phyloP scores from a whole-genome alignment of 2,329 filamentous ascomycete species.

The Trichophyton schoenleinii region DNA sequence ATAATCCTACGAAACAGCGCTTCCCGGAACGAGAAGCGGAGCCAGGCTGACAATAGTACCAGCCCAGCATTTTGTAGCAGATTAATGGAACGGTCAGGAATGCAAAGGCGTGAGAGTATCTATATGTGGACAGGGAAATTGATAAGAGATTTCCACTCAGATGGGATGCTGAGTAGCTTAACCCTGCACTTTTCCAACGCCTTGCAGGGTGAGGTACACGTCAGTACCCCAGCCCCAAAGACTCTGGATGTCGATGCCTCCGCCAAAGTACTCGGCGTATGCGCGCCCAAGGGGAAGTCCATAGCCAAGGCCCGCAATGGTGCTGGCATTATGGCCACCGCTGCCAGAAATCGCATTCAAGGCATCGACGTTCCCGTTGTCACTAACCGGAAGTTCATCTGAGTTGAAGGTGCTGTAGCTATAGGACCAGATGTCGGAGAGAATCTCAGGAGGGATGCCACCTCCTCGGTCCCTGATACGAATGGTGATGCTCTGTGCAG shows the following conservation, averaged over 20 bases:
- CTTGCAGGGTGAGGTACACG: conserved; percentile 51
- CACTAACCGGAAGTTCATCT: conserved; percentile 38
- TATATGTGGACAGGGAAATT: background rate
- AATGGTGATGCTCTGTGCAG: conserved; percentile 77
- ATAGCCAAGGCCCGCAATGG: conserved; percentile 87
- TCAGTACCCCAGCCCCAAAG: conserved; percentile 82
- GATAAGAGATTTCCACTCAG: background rate
- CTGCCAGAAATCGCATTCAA: conserved; percentile 63
- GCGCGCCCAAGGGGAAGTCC: conserved; percentile 80
- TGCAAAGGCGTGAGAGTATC: background rate
- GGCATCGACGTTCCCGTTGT: conserved; percentile 50
- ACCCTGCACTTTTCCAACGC: conserved; percentile 40
- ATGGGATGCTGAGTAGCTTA: background rate
- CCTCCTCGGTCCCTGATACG: conserved; percentile 91
- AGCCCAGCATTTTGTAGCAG: conserved; percentile 26
- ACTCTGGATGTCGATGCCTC: conserved; percentile 88
- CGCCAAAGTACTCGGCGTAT: conserved; percentile 97
- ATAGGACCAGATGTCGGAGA: conserved; percentile 89
- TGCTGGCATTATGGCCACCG: conserved; percentile 55
- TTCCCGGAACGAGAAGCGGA: conserved; percentile 36
- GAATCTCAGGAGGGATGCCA: conserved; percentile 72
- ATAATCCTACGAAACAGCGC: conserved; percentile 40
- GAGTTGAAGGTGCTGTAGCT: conserved; percentile 91
- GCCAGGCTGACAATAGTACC: conserved; percentile 32
- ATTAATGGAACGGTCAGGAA: background rate